Evolutionary conservation across 2,329 filamentous ascomycete genomes (phyloP).

Genomic region (Xylaria sp.): DNA sequence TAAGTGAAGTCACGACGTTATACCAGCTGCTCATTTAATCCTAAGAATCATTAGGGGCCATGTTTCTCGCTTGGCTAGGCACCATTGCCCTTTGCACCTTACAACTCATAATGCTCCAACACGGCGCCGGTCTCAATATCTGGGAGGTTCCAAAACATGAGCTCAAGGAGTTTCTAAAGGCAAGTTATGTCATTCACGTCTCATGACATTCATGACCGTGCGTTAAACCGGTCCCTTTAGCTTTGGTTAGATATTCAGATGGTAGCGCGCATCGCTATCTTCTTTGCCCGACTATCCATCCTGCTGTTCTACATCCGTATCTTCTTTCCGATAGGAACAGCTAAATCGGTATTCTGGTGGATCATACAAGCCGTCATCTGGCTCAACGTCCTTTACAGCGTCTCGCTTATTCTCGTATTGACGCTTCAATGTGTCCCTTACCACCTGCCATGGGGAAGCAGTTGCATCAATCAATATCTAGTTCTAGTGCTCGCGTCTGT

Average conservation of each 20-base stretch:
- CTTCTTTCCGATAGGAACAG: slow-evolving; percentile 39
- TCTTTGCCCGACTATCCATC: slow-evolving; percentile 45
- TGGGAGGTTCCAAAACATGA: slow-evolving; percentile 38
- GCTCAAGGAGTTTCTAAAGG: slow-evolving; percentile 33
- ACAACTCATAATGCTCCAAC: slow-evolving; percentile 35
- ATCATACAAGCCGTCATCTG: slow-evolving; percentile 41
- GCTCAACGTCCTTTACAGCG: slow-evolving; percentile 43
- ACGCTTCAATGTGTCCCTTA: slow-evolving; percentile 42
- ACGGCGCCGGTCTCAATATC: slow-evolving; percentile 40
- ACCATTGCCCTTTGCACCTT: slow-evolving; percentile 36
- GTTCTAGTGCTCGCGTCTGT: slow-evolving; percentile 41
- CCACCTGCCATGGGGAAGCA: slow-evolving; percentile 40
- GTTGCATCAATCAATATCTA: slow-evolving; percentile 42
- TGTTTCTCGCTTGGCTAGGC: slow-evolving; percentile 40
- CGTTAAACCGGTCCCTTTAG: slow-evolving; percentile 27
- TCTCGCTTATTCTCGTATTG: slow-evolving; percentile 42
- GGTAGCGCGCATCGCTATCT: slow-evolving; percentile 42
- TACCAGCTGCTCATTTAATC: not conserved
- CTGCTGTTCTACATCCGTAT: slow-evolving; percentile 42
- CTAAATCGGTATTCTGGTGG: slow-evolving; percentile 41
- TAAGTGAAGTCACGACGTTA: slow-evolving; percentile 27
- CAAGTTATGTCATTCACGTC: not conserved
- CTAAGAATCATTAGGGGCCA: slow-evolving; percentile 33
- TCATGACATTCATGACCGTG: slow-evolving; percentile 2
- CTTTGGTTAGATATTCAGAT: slow-evolving; percentile 42